These are phyloP conservation scores for Phoma herbarum DNA, from an alignment of 2,329 filamentous ascomycete species.

Conservation along the genomic window DNA sequence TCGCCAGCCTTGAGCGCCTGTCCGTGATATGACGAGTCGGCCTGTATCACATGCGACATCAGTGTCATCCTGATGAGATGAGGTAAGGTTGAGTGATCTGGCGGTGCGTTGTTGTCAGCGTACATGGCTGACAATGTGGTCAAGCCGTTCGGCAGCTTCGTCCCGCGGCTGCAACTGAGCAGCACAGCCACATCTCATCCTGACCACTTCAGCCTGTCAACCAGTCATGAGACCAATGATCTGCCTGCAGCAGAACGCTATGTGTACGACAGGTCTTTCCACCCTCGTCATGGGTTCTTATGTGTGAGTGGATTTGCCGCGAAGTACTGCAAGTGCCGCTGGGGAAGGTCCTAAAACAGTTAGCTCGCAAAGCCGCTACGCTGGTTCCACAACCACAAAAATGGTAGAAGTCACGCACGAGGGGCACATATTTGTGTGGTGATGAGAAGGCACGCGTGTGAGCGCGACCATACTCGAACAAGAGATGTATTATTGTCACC, in stretches of 20 bases:
- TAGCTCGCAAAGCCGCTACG: not conserved
- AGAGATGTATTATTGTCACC: constrained; percentile 10
- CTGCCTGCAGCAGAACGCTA: not conserved
- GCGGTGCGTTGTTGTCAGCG: not conserved
- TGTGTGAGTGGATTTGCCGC: not conserved
- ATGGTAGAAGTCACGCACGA: not conserved
- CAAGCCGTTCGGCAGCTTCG: too few relatives aligned
- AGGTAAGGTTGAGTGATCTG: not conserved
- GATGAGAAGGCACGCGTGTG: constrained; percentile 5
- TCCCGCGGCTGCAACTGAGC: not conserved
- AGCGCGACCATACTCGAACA: constrained; percentile 8
- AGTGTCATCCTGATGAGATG: not conserved
- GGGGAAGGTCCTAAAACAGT: too few relatives aligned
- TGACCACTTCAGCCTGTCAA: not conserved
- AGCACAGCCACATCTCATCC: not conserved
- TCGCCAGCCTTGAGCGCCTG: not conserved
- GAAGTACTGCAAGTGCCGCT: too few relatives aligned
- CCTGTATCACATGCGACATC: not conserved
- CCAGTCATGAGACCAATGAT: too few relatives aligned
- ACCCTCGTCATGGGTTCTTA: not conserved
- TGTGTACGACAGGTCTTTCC: not conserved
- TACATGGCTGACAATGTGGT: not conserved
- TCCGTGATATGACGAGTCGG: not conserved
- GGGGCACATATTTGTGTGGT: constrained; percentile 5
- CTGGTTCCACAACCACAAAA: not conserved